Evolutionary conservation across 768 basidiomycete genomes (phyloP).

Genomic region (Hemileccinum rubropunctum): DNA sequence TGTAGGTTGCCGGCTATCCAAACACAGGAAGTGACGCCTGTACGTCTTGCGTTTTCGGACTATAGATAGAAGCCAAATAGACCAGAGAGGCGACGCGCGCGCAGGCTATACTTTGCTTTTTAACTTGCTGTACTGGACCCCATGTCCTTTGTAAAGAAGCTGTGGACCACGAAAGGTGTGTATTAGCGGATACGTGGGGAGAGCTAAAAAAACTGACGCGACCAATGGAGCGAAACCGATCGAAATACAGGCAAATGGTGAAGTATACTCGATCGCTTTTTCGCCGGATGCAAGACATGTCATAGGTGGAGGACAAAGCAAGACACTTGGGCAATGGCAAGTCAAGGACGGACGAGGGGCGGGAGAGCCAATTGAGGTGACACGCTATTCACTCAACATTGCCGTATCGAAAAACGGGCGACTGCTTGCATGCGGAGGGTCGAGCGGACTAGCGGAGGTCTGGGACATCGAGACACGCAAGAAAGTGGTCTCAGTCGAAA

Average conservation of each 20-base stretch:
- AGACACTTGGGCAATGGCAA: slow-evolving; percentile 4
- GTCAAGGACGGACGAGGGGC: slow-evolving; percentile 1
- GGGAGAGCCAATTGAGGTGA: slow-evolving; percentile 1
- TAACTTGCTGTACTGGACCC: not conserved
- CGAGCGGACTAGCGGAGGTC: slow-evolving; percentile 3
- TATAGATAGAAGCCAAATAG: not conserved
- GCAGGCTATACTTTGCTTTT: not conserved
- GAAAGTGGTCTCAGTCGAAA: not conserved
- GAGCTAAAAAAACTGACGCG: not conserved
- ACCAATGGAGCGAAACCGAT: not conserved
- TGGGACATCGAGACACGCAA: slow-evolving; percentile 5
- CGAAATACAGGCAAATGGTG: slow-evolving; percentile 2
- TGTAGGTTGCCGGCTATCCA: slow-evolving; percentile 1
- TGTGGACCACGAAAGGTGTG: slow-evolving; percentile 2
- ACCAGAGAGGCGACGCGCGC: not conserved
- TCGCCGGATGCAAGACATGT: slow-evolving; percentile 1
- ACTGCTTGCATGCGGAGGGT: slow-evolving; percentile 2
- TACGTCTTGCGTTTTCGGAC: not conserved
- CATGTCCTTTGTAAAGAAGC: not conserved
- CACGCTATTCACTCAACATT: not conserved
- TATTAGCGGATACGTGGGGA: not conserved
- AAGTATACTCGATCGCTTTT: slow-evolving; percentile 4
- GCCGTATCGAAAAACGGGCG: slow-evolving; percentile 9
- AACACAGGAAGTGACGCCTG: slow-evolving; percentile 1
- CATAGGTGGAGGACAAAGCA: slow-evolving; percentile 2